Evolutionary conservation across 2,329 filamentous ascomycete genomes (phyloP), one percentile per base, ranked within the genome.

Genomic region (Ophiostoma triangulosporum): DNA sequence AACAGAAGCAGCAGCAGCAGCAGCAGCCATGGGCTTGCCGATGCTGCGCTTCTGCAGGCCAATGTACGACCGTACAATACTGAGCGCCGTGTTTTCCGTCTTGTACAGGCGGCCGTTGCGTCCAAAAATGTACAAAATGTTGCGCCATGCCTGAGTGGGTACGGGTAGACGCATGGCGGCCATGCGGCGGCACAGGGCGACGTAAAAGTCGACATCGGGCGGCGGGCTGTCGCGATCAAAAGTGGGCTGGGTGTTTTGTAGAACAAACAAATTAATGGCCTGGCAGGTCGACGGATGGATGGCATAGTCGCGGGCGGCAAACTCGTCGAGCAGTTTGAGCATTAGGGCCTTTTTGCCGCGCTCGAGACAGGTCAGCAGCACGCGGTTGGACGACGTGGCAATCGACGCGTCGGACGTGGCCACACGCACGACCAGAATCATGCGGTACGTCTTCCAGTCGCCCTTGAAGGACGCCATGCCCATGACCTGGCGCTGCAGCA

Each of bases 351-450:
- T 60, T 59, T 63, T 26, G 54, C 48, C 29, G 12, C 43, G 61
- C 17, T 60, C 52, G n/a, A 69, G 57, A 45, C 60, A 63, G 31
- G 60, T 35, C 17, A 59, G 55, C 7, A 72, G 58, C 32, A 72
- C 54, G 4, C 60, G 49, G 55, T 73, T 72, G 6, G 68, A 64
- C 14, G 59, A 57, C 3, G 56, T 53, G 7, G 62, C 62, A 11
- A 64, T 57, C 4, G 63, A 60, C 43, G 64, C 62, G 43, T 64
- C 57, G 15, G 63, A 60, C 15, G 64, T 60, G 17, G 65, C 64
- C 8, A 69, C 57, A n/a, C 69, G 70, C 3, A 76, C 64, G 14
- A 67, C 68, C 22, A 73, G 57, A n/a, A 79, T 59, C 1, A 78
- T 61, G 15, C 67, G 67, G 55, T 70, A 68, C 45, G 64, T 69